Base-by-base conservation (phyloP, 1,284 basidiomycete genomes). In the Xanthoconium separans region DNA sequence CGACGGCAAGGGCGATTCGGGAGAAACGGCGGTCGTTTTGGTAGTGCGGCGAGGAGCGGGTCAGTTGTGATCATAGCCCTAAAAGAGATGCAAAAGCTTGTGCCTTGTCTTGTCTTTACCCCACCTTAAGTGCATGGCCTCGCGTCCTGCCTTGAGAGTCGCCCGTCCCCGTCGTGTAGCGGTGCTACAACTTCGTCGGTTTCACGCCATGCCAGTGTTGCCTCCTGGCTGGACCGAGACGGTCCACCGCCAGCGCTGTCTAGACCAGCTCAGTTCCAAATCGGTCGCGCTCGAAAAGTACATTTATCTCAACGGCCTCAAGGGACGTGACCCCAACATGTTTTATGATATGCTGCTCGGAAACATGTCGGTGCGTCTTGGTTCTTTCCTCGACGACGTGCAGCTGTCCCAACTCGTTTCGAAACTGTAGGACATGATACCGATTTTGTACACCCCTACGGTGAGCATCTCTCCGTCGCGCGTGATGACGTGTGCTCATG, bases 401-500 rank as follows among this genome's bases (percentile, higher is more conserved):
- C 39, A 7, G 16, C 16, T 34, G 22, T 15, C 39, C 1, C 39
- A 22, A 11, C n/a, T 41, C 16, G n/a, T 20, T 12, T 6, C 3
- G 6, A 15, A 37, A 2, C 7, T 7, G 5, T 51, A 73, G 69
- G 77, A 80, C 67, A 66, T 80, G 53, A 72, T 87, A 55, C 83
- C 89, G 30, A 78, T 91, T 64, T 73, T 91, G 46, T 93, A 93
- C 73, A 93, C 91, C 2, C 92, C 91, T 4, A 82, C 79, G 53
- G 82, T 82, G 48, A 54, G 54, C 55, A 40, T 30, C n/a, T 15
- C 6, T 6, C 11, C 15, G 13, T 62, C n/a, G n/a, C 60, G 61
- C 41, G 50, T 54, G 52, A 52, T 58, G 11, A 20, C 5, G 13
- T 13, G 12, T 12, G 20, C 18, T 44, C 11, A 13, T 20, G 37